phyloP scores from a whole-genome alignment of 495 filamentous ascomycete species.

The Aspergillus funiculosus region DNA sequence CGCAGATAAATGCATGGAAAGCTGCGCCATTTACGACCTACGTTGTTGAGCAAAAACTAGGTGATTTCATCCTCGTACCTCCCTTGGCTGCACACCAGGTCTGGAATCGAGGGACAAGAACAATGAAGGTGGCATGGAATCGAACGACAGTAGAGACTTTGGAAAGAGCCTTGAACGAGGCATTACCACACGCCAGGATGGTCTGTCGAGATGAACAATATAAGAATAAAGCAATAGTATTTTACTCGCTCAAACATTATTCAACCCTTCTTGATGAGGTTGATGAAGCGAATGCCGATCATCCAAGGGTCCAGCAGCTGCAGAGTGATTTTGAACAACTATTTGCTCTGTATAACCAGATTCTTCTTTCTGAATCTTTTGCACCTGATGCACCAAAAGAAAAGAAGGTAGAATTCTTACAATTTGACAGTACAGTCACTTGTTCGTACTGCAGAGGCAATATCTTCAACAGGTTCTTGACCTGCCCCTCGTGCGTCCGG shows the following conservation, averaged over 20 bases:
- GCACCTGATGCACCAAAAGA: constrained; percentile 52
- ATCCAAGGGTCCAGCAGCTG: constrained; percentile 58
- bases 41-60: constrained; percentile 85
- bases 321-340: constrained; percentile 72
- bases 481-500: constrained; percentile 76
- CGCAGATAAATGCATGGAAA: constrained; percentile 87
- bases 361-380: constrained; percentile 83
- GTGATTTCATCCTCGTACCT: constrained; percentile 94
- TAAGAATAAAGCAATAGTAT: constrained; percentile 95
- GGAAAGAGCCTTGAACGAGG: constrained; percentile 75
- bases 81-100: constrained; percentile 96
- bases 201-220: constrained; percentile 99
- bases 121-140: constrained; percentile 98
- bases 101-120: constrained; percentile 93
- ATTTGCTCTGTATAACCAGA: constrained; percentile 66
- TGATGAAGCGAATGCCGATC: constrained; percentile 32
- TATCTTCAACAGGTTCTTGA: constrained; percentile 95
- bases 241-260: constrained; percentile 75
- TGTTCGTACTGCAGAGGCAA: constrained; percentile 95
- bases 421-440: constrained; percentile 82
- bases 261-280: constrained; percentile 52
- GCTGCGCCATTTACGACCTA: constrained; percentile 88
- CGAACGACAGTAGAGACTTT: constrained; percentile 90
- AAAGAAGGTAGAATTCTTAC: constrained; percentile 61
- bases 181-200: constrained; percentile 76